Evolutionary conservation across 163 green algal genomes (phyloP).

Genomic region (Chlamydomonas reinhardtii): DNA sequence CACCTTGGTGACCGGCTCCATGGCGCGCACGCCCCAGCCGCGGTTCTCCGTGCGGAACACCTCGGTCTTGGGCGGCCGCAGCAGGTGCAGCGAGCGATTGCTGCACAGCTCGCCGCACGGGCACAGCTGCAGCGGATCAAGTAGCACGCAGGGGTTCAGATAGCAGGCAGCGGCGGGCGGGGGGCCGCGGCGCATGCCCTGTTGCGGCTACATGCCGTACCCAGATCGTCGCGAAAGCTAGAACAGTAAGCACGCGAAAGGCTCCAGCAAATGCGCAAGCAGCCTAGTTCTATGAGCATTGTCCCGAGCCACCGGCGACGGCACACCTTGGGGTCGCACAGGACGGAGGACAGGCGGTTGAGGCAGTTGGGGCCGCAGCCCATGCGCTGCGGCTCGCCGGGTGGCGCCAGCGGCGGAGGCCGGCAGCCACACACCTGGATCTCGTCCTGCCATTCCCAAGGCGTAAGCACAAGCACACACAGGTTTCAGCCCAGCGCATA

Average conservation of each 20-base stretch:
- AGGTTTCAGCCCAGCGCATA: neutral
- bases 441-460: slow-evolving; percentile 20
- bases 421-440: slow-evolving; percentile 41
- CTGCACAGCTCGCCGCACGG: slow-evolving; percentile 83
- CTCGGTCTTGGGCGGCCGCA: slow-evolving; percentile 75
- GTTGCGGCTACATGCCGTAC: no score
- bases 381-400: slow-evolving; percentile 23
- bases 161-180: no score
- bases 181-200: no score
- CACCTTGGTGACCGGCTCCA: slow-evolving; percentile 58
- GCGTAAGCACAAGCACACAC: neutral
- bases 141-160: neutral
- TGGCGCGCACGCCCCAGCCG: slow-evolving; percentile 86
- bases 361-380: slow-evolving; percentile 74
- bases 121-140: slow-evolving; percentile 66
- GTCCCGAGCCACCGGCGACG: neutral
- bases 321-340: slow-evolving; percentile 78
- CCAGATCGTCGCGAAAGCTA: no score
- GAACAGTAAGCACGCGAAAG: no score
- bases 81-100: slow-evolving; percentile 88
- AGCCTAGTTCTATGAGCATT: no score
- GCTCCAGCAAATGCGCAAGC: no score
- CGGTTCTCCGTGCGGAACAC: slow-evolving; percentile 86
- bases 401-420: slow-evolving; percentile 9
- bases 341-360: slow-evolving; percentile 83